Base-by-base conservation (phyloP, 768 basidiomycete species). In the Mrakia blollopis region DNA sequence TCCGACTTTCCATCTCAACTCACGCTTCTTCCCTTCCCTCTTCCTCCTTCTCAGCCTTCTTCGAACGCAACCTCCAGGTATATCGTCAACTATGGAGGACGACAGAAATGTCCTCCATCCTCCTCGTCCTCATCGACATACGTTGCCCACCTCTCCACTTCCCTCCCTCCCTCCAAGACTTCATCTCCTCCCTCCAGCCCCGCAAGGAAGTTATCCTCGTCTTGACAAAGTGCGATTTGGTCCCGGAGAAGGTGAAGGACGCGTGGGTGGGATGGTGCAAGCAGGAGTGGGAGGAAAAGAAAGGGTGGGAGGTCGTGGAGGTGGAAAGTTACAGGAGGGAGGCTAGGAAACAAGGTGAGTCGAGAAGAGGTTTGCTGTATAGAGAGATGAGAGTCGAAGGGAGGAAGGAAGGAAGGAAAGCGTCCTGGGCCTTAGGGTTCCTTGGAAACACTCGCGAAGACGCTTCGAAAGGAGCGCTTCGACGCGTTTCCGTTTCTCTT, bases 201-300 rank as follows among this genome's bases (percentile, higher is more conserved):
- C 44, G 54, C 13, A 77, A 77, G 57, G 76, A 77, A 39, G 77
- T 78, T 35, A 73, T 78, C 30, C 68, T 78, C 28, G 73, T 78
- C 23, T 61, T 78, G 30, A 78, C 77, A 14, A 78, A 78, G 60
- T 74, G 77, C n/a, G 77, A 78, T 52, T 57, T 78, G 1, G 73
- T 78, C 14, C 30, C 89, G 5, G 91, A 93, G 80, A 83, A 84
- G 9, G 81, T 85, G 32, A 85, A 92, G 57, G 83, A 85, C 25
- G 83, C 84, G 23, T 91, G 90, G 77, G 73, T 69, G 11, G 44
- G 14, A 1, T 78, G 77, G 89, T 85, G 79, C 35, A 65, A 75
- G 67, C 60, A 81, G 13, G 80, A 80, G 60, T 77, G 85, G 63
- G 81, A 81, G 11, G 72, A 80, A 21, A 73, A 73, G n/a, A 72